Conservation (phyloP, 805 yeast genomes). For the Candida anglica region DNA sequence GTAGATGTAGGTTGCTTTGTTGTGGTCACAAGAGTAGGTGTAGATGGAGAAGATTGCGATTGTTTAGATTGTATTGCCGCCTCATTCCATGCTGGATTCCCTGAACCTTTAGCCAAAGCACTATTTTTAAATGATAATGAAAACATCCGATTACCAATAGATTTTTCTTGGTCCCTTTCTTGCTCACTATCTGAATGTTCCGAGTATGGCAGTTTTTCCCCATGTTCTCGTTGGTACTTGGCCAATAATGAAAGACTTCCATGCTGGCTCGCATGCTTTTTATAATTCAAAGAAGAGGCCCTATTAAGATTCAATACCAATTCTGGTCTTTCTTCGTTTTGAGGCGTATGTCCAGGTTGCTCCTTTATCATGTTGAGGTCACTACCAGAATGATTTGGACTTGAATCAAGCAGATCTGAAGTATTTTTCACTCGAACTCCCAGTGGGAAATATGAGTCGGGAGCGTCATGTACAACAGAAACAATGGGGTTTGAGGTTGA, state of each 20-base stretch:
- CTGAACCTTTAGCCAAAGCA: too few relatives aligned
- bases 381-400: slow-evolving; percentile 4
- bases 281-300: slow-evolving; percentile 21
- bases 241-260: slow-evolving; percentile 12
- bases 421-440: neutral
- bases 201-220: too few relatives aligned
- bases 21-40: too few relatives aligned
- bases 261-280: slow-evolving; percentile 9
- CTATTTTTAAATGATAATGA: too few relatives aligned
- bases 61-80: too few relatives aligned
- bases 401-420: neutral
- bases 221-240: too few relatives aligned
- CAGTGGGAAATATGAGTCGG: slow-evolving; percentile 26
- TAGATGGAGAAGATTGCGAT: too few relatives aligned
- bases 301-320: slow-evolving; percentile 13
- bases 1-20: too few relatives aligned
- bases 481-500: slow-evolving; percentile 21
- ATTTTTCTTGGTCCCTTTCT: too few relatives aligned
- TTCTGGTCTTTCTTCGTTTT: slow-evolving; percentile 5
- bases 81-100: too few relatives aligned
- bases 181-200: too few relatives aligned
- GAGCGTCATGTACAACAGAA: slow-evolving; percentile 11
- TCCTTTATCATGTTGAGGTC: slow-evolving; percentile 5
- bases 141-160: too few relatives aligned
- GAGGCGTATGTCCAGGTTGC: slow-evolving; percentile 6